Evolutionary conservation across 164 flowering plant genomes (phyloP), one percentile per base, ranked within the genome.

Genomic region (Sextonia rubra): DNA sequence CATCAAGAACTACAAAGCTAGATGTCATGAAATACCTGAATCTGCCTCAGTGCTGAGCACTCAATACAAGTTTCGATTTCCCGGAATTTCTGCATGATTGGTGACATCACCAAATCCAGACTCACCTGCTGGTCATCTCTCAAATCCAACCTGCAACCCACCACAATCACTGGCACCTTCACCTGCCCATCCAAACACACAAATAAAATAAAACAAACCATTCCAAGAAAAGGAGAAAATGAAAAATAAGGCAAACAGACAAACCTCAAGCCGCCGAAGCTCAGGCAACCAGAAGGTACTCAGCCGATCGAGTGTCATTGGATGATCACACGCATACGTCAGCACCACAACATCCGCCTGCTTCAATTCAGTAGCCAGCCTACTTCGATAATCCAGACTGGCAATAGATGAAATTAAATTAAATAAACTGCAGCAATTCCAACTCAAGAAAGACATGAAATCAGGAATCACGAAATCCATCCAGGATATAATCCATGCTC

Each of bases 11-110:
- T 18, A 18, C 6, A 3, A 49, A 14, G 2, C 11, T 18, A 18
- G 27, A 58, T 47, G 37, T 24, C 20, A 27, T 2, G 32, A 24
- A 3, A 23, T 74, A 92, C 98, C 99, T 96, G 99, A 78, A 96
- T 92, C 62, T 81, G 88, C 68, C 78, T 91, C 37, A 71, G 64
- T 0, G 98, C 92, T 0, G 99, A 96, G 77, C 99, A 96, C 62
- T 93, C 99, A 25, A 93, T 93, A 74, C 99, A 96, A 52, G 99
- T 93, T 74, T 96, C 99, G 75, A 96, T 96, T 86, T 96, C 99
- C 74, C 99, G 88, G 80, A 90, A 96, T 76, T 87, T 90, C 68
- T 96, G 97, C 99, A 96, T 96, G 70, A 96, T 92, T 1, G 98
- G 99, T 29, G 90, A 85, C 99, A 93, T 93, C 74, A 90, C 88